These are phyloP conservation scores for Conringia planisiliqua DNA, from an alignment of 345 rosid genomes.

Conservation along the genomic window DNA sequence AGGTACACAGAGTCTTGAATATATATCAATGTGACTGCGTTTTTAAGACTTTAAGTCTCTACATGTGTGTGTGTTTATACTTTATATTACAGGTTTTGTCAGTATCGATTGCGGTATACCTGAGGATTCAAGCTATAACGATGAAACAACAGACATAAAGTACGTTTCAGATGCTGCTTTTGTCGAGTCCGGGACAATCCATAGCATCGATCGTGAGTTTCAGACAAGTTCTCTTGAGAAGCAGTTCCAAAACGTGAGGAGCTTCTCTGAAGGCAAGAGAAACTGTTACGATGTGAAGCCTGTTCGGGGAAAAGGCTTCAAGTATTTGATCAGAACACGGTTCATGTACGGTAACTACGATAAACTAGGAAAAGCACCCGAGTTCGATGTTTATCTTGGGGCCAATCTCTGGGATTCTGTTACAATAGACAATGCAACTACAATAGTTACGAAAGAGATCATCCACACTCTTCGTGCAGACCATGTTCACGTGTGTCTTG, in stretches of 20 bases:
- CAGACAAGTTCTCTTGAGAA: neutral
- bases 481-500: constrained; percentile 42
- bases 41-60: neutral
- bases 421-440: constrained; percentile 8
- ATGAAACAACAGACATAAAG: constrained; percentile 20
- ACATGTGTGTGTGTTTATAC: neutral
- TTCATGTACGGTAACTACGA: constrained; percentile 61
- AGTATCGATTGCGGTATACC: constrained; percentile 11
- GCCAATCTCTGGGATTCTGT: constrained; percentile 37
- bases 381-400: constrained; percentile 51
- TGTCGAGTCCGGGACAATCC: constrained; percentile 23
- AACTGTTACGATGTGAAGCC: constrained; percentile 37
- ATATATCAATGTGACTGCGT: neutral
- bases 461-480: constrained; percentile 35
- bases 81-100: constrained; percentile 5
- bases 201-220: constrained; percentile 11
- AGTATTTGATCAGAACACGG: constrained; percentile 44
- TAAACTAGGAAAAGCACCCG: constrained; percentile 7
- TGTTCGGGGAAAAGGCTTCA: constrained; percentile 17
- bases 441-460: constrained; percentile 7
- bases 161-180: constrained; percentile 33
- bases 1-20: constrained; percentile 16
- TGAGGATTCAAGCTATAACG: neutral
- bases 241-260: constrained; percentile 28
- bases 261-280: constrained; percentile 35